phyloP scores from a whole-genome alignment of 2,329 filamentous ascomycete genomes.

The Hypoxylon sp. region DNA sequence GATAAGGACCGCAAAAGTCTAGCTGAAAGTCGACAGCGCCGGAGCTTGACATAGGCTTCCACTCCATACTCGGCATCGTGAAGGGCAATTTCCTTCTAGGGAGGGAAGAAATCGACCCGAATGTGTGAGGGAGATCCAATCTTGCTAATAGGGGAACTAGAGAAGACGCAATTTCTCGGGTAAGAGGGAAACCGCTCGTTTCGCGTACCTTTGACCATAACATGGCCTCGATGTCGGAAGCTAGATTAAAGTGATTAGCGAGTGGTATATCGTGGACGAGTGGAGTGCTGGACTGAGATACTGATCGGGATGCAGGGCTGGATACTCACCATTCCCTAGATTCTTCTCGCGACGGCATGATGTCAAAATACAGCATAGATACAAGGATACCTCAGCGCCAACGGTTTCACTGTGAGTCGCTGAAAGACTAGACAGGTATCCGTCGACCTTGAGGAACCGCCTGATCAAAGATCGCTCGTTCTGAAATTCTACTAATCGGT shows the following conservation, averaged over 20 bases:
- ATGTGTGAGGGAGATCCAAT: constrained; percentile 27
- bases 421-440: constrained; percentile 59
- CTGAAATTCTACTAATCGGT: constrained; percentile 59
- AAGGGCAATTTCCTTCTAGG: constrained; percentile 9
- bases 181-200: constrained; percentile 30
- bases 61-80: neutral
- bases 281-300: too few species aligned
- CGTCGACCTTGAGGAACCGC: constrained; percentile 62
- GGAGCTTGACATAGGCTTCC: neutral
- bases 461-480: constrained; percentile 56
- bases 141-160: constrained; percentile 22
- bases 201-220: constrained; percentile 37
- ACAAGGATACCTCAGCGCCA: constrained; percentile 53
- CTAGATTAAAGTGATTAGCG: constrained; percentile 22
- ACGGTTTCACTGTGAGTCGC: constrained; percentile 48
- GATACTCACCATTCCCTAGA: constrained; percentile 34
- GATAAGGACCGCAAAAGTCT: constrained; percentile 75
- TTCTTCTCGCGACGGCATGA: constrained; percentile 2
- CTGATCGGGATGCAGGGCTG: too few species aligned
- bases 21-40: constrained; percentile 70
- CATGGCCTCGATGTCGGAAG: constrained; percentile 33
- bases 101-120: neutral
- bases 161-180: constrained; percentile 24
- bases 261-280: neutral
- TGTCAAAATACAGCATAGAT: constrained; percentile 52